Percentiles rank a stretch among this genome's conserved stretches.
These are phyloP conservation scores for Fusarium miscanthi DNA, from an alignment of 2,329 filamentous ascomycete species.

Conservation along the genomic window DNA sequence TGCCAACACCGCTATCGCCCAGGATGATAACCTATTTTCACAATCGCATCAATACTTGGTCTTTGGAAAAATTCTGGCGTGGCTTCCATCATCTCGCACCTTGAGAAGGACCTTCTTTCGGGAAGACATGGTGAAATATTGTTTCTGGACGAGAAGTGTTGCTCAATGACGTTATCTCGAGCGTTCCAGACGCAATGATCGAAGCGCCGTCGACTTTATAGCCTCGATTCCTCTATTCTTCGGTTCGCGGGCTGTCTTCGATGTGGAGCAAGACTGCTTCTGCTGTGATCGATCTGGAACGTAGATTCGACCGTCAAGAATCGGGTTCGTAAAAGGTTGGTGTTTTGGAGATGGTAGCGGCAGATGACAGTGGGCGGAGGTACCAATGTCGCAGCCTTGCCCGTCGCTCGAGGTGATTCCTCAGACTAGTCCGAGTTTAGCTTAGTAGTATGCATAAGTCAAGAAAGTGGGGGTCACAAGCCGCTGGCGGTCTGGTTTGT, in stretches of 20 bases:
- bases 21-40: constrained; percentile 90
- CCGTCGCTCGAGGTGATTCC: constrained; percentile 43
- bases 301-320: constrained; percentile 6
- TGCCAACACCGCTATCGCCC: constrained; percentile 97
- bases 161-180: constrained; percentile 49
- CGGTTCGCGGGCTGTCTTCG: neutral
- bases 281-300: constrained; percentile 2
- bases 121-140: constrained; percentile 71
- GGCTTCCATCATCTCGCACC: constrained; percentile 60
- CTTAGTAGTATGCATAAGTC: constrained; percentile 46
- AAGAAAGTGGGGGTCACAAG: neutral
- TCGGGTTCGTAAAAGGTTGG: constrained; percentile 19
- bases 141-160: constrained; percentile 31
- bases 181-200: constrained; percentile 36
- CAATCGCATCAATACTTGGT: constrained; percentile 28
- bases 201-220: constrained; percentile 20
- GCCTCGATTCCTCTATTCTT: neutral
- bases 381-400: constrained; percentile 47
- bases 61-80: neutral
- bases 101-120: constrained; percentile 93
- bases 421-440: constrained; percentile 27
- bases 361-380: constrained; percentile 39
- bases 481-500: constrained; percentile 25
- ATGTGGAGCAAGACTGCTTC: neutral
- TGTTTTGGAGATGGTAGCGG: constrained; percentile 41